phyloP scores from a whole-genome alignment of 805 yeast genomes.

The Blastobotrys mokoenaii region DNA sequence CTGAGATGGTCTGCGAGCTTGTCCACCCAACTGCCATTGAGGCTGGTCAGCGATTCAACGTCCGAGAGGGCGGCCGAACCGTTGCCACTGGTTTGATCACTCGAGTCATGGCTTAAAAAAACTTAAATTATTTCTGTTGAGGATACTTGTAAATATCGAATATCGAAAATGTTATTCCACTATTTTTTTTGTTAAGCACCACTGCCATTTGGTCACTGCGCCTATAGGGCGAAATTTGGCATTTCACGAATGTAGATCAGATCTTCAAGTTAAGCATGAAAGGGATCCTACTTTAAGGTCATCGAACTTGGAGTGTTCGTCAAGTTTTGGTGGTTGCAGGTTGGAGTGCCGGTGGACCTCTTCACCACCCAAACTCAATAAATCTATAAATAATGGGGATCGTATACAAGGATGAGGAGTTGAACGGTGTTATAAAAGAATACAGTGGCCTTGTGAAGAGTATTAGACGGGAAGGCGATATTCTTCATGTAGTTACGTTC shows the following conservation, averaged over 20 bases:
- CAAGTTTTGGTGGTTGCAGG: not conserved
- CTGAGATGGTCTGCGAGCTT: slow-evolving; percentile 89
- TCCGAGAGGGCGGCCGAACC: slow-evolving; percentile 99
- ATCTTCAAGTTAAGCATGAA: too few species aligned
- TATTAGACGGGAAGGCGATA: not conserved
- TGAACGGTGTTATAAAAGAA: slow-evolving; percentile 6
- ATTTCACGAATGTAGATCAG: not conserved
- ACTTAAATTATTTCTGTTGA: not conserved
- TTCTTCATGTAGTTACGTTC: slow-evolving; percentile 12
- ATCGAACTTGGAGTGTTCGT: not conserved
- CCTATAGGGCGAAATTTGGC: not conserved
- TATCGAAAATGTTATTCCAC: not conserved
- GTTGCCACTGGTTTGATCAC: slow-evolving; percentile 98
- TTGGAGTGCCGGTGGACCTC: not conserved
- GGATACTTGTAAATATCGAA: not conserved
- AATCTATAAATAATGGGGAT: not conserved
- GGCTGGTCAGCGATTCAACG: slow-evolving; percentile 96
- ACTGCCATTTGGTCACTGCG: not conserved
- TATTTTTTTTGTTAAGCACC: not conserved
- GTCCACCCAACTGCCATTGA: slow-evolving; percentile 90
- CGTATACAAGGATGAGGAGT: slow-evolving; percentile 3
- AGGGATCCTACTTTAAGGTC: too few species aligned
- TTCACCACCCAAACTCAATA: not conserved
- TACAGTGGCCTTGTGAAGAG: slow-evolving; percentile 6
- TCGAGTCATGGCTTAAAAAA: slow-evolving; percentile 61